These are phyloP conservation scores for Xylariaceae sp. DNA, from an alignment of 2,329 filamentous ascomycete genomes.

Conservation along the genomic window DNA sequence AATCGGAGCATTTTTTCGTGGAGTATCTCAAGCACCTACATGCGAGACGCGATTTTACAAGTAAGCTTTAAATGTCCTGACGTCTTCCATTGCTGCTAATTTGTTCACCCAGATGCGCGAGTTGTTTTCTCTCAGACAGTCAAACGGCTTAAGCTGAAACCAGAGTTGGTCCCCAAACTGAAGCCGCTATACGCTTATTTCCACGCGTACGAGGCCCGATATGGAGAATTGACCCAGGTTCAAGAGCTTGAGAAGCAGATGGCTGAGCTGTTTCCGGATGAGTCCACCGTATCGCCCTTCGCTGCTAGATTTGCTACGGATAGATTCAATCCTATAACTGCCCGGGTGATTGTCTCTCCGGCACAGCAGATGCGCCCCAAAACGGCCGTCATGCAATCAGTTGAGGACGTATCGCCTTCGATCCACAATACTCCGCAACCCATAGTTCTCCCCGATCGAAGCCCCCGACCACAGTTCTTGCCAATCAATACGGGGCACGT, in stretches of 20 bases:
- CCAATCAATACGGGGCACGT: constrained; percentile 33
- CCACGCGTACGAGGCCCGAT: constrained; percentile 91
- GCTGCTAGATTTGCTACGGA: constrained; percentile 67
- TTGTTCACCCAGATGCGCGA: constrained; percentile 65
- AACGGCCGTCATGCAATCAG: constrained; percentile 45
- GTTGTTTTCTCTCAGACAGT: constrained; percentile 96
- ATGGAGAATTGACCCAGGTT: constrained; percentile 87
- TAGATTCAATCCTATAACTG: constrained; percentile 74
- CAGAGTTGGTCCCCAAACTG: constrained; percentile 68
- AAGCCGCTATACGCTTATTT: constrained; percentile 88
- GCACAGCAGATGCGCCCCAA: constrained; percentile 70
- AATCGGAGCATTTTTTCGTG: constrained; percentile 87
- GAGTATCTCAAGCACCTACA: constrained; percentile 96
- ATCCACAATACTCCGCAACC: constrained; percentile 44
- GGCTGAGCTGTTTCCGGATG: constrained; percentile 87
- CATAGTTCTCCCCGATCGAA: constrained; percentile 32
- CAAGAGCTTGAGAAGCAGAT: constrained; percentile 88
- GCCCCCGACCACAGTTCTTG: constrained; percentile 47
- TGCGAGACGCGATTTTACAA: constrained; percentile 86
- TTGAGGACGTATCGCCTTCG: constrained; percentile 47
- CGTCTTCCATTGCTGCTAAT: constrained; percentile 20
- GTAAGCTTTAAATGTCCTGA: constrained; percentile 50
- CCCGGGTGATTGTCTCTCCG: constrained; percentile 81
- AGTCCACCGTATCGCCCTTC: constrained; percentile 73
- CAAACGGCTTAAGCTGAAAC: constrained; percentile 72